Conservation (phyloP, 768 basidiomycete genomes). For the Rhodosporidiobolus odoratus region DNA sequence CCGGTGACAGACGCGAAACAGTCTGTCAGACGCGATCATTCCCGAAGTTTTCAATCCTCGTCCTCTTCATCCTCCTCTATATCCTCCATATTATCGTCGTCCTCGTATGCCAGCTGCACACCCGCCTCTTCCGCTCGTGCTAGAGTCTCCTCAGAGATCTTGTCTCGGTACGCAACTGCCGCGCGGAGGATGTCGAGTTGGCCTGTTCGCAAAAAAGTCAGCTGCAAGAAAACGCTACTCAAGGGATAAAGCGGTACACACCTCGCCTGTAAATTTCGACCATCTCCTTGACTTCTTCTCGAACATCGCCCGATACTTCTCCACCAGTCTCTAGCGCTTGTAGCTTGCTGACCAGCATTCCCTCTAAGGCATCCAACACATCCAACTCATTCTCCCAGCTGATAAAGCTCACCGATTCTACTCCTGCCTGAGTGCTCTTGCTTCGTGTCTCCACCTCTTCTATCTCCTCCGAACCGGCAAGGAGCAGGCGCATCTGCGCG, state of each 20-base stretch:
- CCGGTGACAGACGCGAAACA: no score
- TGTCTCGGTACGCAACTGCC: background rate
- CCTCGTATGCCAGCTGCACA: conserved; percentile 4
- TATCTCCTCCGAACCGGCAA: conserved; percentile 42
- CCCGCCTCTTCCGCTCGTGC: conserved; percentile 2
- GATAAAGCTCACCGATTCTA: conserved; percentile 36
- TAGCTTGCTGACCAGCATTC: conserved; percentile 55
- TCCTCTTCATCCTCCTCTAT: conserved; percentile 4
- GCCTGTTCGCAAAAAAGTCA: background rate
- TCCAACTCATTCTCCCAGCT: conserved; percentile 63
- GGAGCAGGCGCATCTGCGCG: conserved; percentile 45
- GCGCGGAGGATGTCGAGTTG: conserved; percentile 10
- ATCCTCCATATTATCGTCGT: background rate
- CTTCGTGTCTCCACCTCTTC: conserved; percentile 3
- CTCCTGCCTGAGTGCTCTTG: conserved; percentile 42
- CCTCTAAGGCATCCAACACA: conserved; percentile 59
- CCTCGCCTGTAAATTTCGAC: conserved; percentile 44
- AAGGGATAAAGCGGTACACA: background rate
- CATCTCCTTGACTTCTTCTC: conserved; percentile 63
- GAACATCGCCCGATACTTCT: conserved; percentile 40
- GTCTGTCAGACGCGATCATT: background rate
- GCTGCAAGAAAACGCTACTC: background rate
- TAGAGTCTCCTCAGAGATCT: conserved; percentile 5
- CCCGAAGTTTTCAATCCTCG: background rate
- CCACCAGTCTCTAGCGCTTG: conserved; percentile 32